Evolutionary conservation across 2,329 filamentous ascomycete species (phyloP).

Genomic region (Alternaria sp.): DNA sequence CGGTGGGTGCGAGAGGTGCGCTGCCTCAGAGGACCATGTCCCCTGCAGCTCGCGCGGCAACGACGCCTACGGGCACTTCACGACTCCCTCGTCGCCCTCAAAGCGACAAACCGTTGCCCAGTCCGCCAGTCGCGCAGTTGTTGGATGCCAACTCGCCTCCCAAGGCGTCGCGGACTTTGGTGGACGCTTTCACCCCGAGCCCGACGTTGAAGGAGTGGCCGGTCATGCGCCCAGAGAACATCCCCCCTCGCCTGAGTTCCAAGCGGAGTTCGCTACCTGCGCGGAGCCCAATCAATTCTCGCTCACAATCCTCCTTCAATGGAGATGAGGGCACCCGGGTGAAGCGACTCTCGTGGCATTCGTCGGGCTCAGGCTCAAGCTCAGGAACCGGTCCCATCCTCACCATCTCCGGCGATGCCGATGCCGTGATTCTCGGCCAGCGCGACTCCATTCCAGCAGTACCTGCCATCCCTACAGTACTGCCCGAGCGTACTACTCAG

Average conservation of each 20-base stretch:
- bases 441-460: conserved; percentile 16
- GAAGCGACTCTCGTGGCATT: conserved; percentile 34
- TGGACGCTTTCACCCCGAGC: conserved; percentile 52
- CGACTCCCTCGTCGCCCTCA: conserved; percentile 43
- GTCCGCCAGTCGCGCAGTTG: conserved; percentile 49
- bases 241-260: conserved; percentile 31
- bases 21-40: conserved; percentile 17
- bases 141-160: conserved; percentile 43
- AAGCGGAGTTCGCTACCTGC: conserved; percentile 27
- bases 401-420: conserved; percentile 39
- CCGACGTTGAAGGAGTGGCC: conserved; percentile 42
- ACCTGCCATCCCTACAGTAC: conserved; percentile 15
- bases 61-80: conserved; percentile 27
- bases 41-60: not conserved
- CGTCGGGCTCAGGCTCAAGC: conserved; percentile 18
- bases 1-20: conserved; percentile 23
- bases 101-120: conserved; percentile 53
- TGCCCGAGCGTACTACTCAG: not conserved
- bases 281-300: not conserved
- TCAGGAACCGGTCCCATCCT: conserved; percentile 30
- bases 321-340: conserved; percentile 24
- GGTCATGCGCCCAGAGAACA: conserved; percentile 37
- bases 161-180: conserved; percentile 50
- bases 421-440: conserved; percentile 32
- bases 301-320: conserved; percentile 13